Evolutionary conservation across 306 rosid species (phyloP).

Genomic region (Comarum palustre): DNA sequence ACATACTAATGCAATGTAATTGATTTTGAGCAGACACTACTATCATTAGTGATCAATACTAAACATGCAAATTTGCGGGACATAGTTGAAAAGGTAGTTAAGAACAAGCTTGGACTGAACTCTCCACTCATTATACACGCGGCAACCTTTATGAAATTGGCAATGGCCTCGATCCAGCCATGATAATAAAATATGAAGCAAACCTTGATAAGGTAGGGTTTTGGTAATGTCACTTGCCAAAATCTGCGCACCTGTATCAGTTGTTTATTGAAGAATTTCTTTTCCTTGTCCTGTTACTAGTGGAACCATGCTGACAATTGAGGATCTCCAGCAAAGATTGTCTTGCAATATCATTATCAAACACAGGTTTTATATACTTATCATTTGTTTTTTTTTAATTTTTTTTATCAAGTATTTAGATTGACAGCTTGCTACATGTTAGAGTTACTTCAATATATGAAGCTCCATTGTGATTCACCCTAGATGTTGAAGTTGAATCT

Average conservation of each 20-base stretch:
- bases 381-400: not conserved
- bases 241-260: conserved; percentile 13
- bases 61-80: conserved; percentile 74
- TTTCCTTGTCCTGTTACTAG: conserved; percentile 71
- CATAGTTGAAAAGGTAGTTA: conserved; percentile 79
- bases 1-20: conserved; percentile 14
- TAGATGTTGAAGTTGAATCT: not conserved
- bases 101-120: conserved; percentile 84
- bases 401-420: too few relatives aligned
- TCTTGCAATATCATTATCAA: conserved; percentile 75
- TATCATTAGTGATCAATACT: conserved; percentile 79
- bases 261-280: not conserved
- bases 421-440: not conserved
- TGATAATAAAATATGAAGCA: conserved; percentile 69
- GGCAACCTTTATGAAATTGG: conserved; percentile 80
- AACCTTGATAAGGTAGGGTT: conserved; percentile 82
- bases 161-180: conserved; percentile 72
- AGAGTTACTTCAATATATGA: not conserved
- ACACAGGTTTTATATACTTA: conserved; percentile 53
- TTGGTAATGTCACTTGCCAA: conserved; percentile 4
- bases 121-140: conserved; percentile 77
- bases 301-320: conserved; percentile 73
- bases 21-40: conserved; percentile 60
- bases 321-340: conserved; percentile 83
- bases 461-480: not conserved